Evolutionary conservation across 2,329 filamentous ascomycete genomes (phyloP).

Genomic region (Colletotrichum cereale): DNA sequence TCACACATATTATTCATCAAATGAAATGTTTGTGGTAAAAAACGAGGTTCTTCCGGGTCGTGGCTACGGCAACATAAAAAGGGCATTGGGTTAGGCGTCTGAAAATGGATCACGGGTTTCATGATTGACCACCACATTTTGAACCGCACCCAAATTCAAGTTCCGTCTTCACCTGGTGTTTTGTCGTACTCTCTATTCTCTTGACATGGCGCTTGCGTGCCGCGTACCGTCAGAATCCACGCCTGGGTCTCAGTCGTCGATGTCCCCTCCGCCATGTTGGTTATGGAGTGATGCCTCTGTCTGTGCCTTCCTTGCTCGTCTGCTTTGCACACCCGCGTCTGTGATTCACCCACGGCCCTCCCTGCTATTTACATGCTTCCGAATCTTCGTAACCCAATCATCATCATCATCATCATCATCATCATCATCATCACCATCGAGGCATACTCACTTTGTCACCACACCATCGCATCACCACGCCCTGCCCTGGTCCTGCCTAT

Average conservation of each 20-base stretch:
- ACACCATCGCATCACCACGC: neutral
- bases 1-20: neutral
- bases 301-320: no score
- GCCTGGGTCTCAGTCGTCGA: no score
- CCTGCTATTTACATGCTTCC: neutral
- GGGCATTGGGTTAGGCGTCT: slow-evolving; percentile 39
- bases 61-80: slow-evolving; percentile 21
- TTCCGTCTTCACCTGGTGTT: slow-evolving; percentile 27
- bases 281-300: neutral
- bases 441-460: neutral
- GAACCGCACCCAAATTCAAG: slow-evolving; percentile 31
- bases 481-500: neutral
- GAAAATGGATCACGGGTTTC: slow-evolving; percentile 39
- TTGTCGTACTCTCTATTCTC: neutral
- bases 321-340: neutral
- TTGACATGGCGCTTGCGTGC: slow-evolving; percentile 16
- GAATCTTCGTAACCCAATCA: neutral
- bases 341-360: neutral
- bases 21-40: slow-evolving; percentile 27
- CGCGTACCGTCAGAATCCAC: neutral
- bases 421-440: neutral
- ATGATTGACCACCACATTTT: slow-evolving; percentile 27
- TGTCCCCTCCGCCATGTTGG: neutral
- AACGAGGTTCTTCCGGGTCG: slow-evolving; percentile 28
- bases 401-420: neutral